phyloP scores from a whole-genome alignment of 148 eudicot species.

The Vaccinium macrocarpon region DNA sequence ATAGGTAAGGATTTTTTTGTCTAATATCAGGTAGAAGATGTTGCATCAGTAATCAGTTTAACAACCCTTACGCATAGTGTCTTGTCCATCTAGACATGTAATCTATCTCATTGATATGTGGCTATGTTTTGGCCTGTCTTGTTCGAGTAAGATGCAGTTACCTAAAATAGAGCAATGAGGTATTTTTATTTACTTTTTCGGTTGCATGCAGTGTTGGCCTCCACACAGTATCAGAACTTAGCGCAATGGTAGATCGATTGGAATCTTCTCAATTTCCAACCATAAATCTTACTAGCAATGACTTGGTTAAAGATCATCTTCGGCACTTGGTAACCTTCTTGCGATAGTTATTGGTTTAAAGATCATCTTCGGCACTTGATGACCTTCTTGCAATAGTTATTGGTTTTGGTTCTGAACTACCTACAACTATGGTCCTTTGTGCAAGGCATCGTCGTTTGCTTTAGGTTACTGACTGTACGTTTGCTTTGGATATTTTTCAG shows the following conservation, averaged over 20 bases:
- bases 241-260: conserved; percentile 72
- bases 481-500: conserved; percentile 34
- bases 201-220: conserved; percentile 78
- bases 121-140: neutral
- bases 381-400: conserved; percentile 18
- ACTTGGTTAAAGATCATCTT: conserved; percentile 95
- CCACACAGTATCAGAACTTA: conserved; percentile 73
- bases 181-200: neutral
- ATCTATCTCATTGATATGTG: neutral
- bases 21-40: neutral
- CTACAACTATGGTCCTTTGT: neutral
- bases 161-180: neutral
- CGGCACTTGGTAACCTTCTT: conserved; percentile 71
- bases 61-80: neutral
- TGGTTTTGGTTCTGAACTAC: neutral
- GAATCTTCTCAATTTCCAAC: conserved; percentile 67
- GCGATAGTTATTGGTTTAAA: conserved; percentile 32
- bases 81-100: neutral
- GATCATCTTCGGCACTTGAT: conserved; percentile 96
- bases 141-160: neutral
- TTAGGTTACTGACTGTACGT: neutral
- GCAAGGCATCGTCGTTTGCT: neutral
- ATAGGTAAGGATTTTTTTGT: conserved; percentile 53
- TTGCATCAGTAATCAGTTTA: neutral
- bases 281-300: conserved; percentile 70